Conservation (phyloP, 306 rosid genomes). For the Casuarina glauca region DNA sequence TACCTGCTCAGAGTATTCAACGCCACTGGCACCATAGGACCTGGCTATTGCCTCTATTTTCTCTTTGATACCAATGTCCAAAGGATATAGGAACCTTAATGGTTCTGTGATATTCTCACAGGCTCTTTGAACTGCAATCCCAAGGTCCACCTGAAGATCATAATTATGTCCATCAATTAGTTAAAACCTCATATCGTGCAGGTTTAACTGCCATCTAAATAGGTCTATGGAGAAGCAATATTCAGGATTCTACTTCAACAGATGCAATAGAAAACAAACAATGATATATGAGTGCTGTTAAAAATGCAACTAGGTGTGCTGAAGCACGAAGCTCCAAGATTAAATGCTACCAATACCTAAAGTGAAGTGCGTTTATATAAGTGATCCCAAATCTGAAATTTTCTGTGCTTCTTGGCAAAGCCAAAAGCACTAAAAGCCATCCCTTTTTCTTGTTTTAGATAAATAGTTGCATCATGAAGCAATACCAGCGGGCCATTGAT, state of each 20-base stretch:
- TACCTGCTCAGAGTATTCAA: conserved; percentile 92
- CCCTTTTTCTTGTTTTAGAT: too few relatives aligned
- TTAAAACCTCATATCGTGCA: conserved; percentile 5
- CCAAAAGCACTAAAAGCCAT: too few relatives aligned
- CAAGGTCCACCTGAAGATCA: conserved; percentile 81
- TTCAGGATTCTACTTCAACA: neutral
- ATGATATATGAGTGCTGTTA: neutral
- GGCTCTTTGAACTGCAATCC: conserved; percentile 80
- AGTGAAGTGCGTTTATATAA: neutral
- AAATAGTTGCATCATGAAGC: too few relatives aligned
- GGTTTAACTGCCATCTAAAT: neutral
- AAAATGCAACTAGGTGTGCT: neutral
- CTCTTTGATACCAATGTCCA: conserved; percentile 74
- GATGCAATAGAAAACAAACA: neutral
- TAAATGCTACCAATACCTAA: neutral
- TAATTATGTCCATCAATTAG: conserved; percentile 24
- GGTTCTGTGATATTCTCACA: conserved; percentile 77
- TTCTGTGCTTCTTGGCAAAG: too few relatives aligned
- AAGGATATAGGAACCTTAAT: conserved; percentile 78
- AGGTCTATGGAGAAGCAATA: neutral
- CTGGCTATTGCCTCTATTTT: conserved; percentile 93
- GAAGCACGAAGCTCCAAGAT: neutral
- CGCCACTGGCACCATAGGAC: conserved; percentile 90
- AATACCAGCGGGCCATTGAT: neutral
- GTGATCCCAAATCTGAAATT: too few relatives aligned